Evolutionary conservation across 768 basidiomycete species (phyloP), one percentile per base, ranked within the genome.

Genomic region (Cubamyces sp.): DNA sequence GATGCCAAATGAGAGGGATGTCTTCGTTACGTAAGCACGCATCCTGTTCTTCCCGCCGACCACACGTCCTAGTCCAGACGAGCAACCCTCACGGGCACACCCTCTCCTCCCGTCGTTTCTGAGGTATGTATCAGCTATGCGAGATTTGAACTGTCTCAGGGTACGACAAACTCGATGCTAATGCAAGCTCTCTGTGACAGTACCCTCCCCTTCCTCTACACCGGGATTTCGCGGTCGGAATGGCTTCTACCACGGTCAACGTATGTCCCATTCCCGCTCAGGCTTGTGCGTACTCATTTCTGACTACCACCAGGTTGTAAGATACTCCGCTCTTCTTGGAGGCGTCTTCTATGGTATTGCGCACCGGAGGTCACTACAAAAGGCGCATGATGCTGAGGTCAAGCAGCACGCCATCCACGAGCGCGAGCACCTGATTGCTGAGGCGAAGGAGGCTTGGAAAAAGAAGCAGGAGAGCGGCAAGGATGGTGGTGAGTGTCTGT

Each of bases 321-420:
- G 96, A 72, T 98, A 96, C 77, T 88, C 94, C 19, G 94, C 96
- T 53, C 86, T 99, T 68, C 77, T 89, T 66, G 82, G 87, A 45
- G 96, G 96, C 73, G 84, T 96, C 67, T 76, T 87, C 73, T 98
- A 98, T 75, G 96, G 96, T 73, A 88, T 96, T 75, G 86, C 87
- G 71, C 96, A 98, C 81, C 90, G 91, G 72, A 87, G 91, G 71
- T 90, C 95, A 71, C 78, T 99, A 67, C 94, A 96, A 79, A 83
- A 85, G 64, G 79, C 84, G 56, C 86, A 92, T 74, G 87, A 96
- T 76, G 78, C 85, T 62, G 84, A 90, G 67, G 92, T 90, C 76
- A 82, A 87, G 64, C 82, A 88, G 66, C 83, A 87, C 71, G 90
- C 87, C 56, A 77, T 86, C 46, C 88, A 92, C 70, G 84, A 84